Conservation (phyloP, 345 rosid species). For the Anacardium occidentale region DNA sequence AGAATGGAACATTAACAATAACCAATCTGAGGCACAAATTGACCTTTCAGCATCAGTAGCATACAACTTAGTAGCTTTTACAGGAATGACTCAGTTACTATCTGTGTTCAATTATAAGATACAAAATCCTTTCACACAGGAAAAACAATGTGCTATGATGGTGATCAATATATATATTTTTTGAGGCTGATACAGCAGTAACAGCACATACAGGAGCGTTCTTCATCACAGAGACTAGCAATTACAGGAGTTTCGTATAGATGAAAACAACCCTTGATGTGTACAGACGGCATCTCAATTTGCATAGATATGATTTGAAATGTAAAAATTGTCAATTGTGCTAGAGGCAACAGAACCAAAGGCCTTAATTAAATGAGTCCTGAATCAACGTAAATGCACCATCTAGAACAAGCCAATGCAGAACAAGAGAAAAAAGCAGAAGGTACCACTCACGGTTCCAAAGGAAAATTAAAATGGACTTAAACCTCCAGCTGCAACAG, state of each 20-base stretch:
- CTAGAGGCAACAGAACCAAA: constrained; percentile 4
- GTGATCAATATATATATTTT: not conserved
- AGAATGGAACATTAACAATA: not conserved
- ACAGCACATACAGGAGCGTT: too few species aligned
- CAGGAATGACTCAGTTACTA: not conserved
- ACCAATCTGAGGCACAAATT: not conserved
- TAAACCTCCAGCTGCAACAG: constrained; percentile 3
- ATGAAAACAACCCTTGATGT: too few species aligned
- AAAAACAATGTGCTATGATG: not conserved
- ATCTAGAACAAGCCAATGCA: not conserved
- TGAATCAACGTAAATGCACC: constrained; percentile 1
- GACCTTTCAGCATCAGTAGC: not conserved
- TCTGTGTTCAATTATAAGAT: not conserved
- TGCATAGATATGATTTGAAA: not conserved
- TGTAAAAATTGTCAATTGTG: not conserved
- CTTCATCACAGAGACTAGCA: not conserved
- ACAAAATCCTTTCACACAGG: not conserved
- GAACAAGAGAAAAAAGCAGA: not conserved
- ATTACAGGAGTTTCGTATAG: constrained; percentile 6
- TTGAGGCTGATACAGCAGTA: not conserved
- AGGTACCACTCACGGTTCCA: constrained; percentile 1
- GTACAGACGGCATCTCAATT: constrained; percentile 23
- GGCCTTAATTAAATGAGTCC: not conserved
- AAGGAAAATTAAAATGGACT: not conserved
- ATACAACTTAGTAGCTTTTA: not conserved